These are phyloP conservation scores for Ammopiptanthus mongolicus DNA, from an alignment of 306 rosid genomes.

Conservation along the genomic window DNA sequence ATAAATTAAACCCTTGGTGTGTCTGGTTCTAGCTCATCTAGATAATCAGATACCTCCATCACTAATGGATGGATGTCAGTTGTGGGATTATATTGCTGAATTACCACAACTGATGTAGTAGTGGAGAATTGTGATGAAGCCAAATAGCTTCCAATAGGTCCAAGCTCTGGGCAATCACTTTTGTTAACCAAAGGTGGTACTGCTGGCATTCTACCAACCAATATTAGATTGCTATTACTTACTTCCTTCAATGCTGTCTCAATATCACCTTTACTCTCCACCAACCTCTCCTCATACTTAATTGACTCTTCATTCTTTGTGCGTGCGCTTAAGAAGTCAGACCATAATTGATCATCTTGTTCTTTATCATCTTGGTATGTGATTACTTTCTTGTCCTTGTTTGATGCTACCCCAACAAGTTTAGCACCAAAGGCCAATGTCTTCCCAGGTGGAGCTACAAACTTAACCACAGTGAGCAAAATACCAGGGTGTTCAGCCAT, in stretches of 20 bases:
- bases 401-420: constrained; percentile 27
- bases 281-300: constrained; percentile 37
- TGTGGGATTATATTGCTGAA: constrained; percentile 49
- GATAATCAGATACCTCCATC: constrained; percentile 33
- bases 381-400: background rate
- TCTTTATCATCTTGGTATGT: constrained; percentile 9
- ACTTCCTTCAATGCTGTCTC: constrained; percentile 30
- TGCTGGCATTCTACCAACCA: constrained; percentile 57
- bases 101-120: constrained; percentile 46
- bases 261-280: constrained; percentile 39
- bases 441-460: constrained; percentile 26
- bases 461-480: constrained; percentile 30
- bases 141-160: constrained; percentile 59
- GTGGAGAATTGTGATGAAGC: constrained; percentile 47
- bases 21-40: constrained; percentile 24
- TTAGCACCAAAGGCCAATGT: constrained; percentile 39
- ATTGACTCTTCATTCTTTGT: constrained; percentile 28
- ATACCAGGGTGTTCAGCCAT: constrained; percentile 72
- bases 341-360: constrained; percentile 34
- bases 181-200: constrained; percentile 36
- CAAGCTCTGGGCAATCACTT: constrained; percentile 57
- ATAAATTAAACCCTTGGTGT: constrained; percentile 8
- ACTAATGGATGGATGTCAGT: constrained; percentile 37
- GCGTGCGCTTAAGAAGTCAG: constrained; percentile 20
- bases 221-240: constrained; percentile 35